Base-by-base conservation (phyloP, 306 rosid species). In the Vicia villosa region DNA sequence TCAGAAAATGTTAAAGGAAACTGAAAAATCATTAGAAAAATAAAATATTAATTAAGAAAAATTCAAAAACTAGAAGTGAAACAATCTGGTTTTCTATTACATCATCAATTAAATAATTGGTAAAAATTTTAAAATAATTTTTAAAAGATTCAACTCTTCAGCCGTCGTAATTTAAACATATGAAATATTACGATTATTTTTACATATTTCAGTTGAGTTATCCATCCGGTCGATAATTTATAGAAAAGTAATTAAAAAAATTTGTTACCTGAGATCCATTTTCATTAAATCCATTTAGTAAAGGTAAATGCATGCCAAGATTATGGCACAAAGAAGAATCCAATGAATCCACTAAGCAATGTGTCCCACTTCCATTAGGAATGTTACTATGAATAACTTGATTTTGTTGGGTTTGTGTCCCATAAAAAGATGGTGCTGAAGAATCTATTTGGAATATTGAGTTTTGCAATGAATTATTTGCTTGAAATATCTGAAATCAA, bases 401-500 rank as follows among this genome's bases (percentile, higher is more conserved):
- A 72, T 83, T 88, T 79, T 81, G 90, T 70, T 76, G 89, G 30
- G 62, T 21, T 12, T 82, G 89, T 63, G 87, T 88, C 8, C 88
- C 96, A 82, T 78, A 88, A 76, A 84, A 79, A 83, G 85, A 70
- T 64, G 76, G 73, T 74, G 92, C 74, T 67, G 94, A 84, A 78
- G 98, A 90, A 81, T 86, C 97, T 86, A 77, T 36, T 11, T 87
- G 83, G 82, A 83, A 86, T 78, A 80, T 85, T 81, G 89, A 80
- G 69, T 81, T 82, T 66, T 89, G 76, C 81, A 85, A 68, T 10
- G 83, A 66, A 67, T 74, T 81, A 74, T 72, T 82, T 77, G 91
- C 85, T 86, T 86, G 92, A 78, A 81, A 83, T 56, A 89, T 74
- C 99, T 91, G 85, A 34, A 81, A 75, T 56, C 51, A 55, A 32